Conservation (phyloP, 768 basidiomycete genomes). For the Boletus sensibilis region DNA sequence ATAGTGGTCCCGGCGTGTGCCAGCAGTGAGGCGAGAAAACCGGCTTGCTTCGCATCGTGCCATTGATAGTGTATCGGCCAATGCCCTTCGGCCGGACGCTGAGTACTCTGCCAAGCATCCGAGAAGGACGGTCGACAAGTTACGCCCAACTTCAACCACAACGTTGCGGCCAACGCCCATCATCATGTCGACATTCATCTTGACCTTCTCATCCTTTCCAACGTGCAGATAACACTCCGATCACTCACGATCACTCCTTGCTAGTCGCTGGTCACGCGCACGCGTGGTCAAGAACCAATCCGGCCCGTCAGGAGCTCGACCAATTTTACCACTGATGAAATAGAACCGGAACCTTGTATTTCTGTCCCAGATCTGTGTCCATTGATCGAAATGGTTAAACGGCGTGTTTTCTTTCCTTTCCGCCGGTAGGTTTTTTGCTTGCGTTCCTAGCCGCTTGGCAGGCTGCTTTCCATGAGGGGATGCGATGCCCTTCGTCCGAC, state of each 20-base stretch:
- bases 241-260: slow-evolving; percentile 5
- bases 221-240: not conserved
- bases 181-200: slow-evolving; percentile 1
- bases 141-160: slow-evolving; percentile 13
- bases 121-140: slow-evolving; percentile 13
- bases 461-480: slow-evolving; percentile 27
- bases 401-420: slow-evolving; percentile 12
- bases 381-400: slow-evolving; percentile 12
- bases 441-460: slow-evolving; percentile 22
- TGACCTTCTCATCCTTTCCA: not conserved
- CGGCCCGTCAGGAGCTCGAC: slow-evolving; percentile 1
- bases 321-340: slow-evolving; percentile 6
- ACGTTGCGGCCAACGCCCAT: slow-evolving; percentile 5
- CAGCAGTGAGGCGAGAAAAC: slow-evolving; percentile 1
- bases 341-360: slow-evolving; percentile 1
- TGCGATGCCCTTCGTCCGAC: slow-evolving; percentile 20
- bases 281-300: slow-evolving; percentile 2
- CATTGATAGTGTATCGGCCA: slow-evolving; percentile 21
- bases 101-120: slow-evolving; percentile 3
- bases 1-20: slow-evolving; percentile 3
- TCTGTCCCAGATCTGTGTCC: slow-evolving; percentile 13
- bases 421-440: slow-evolving; percentile 14
- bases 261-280: not conserved
- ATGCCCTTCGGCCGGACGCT: slow-evolving; percentile 6
- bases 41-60: slow-evolving; percentile 1